Evolutionary conservation across 176 grass and related monocot genomes (phyloP), one percentile per base, ranked within the genome.

Genomic region (Triticum turgidum): DNA sequence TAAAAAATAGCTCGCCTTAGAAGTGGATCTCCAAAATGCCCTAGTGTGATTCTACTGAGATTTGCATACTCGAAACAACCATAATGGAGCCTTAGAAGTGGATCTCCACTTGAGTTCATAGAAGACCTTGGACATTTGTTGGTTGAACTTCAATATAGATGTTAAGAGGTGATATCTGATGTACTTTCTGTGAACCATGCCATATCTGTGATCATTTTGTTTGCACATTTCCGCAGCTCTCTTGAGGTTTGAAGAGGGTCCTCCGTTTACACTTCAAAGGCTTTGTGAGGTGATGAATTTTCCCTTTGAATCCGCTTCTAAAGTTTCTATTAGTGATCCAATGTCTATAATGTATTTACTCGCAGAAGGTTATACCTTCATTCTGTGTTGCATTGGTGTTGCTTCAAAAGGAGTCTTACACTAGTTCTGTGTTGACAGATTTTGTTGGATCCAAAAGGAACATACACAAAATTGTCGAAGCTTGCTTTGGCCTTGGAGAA

Each of bases 241-340:
- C 11, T 51, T 87, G 76, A 93, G 85, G 85, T 99, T 99, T 91
- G 88, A 87, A 80, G 94, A 99, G 78, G 94, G 97, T 47, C 97
- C 97, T 85, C 97, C 97, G 69, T 99, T 99, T 84, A 99, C 97
- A 34, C 73, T 99, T 54, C 94, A 99, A 90, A 99, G 97, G 81
- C 83, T 99, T 73, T 99, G 97, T 87, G 97, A 99, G 92, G 97
- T 99, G 78, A 79, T 61, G 63, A 81, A 10, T 71, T 83, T 58
- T 63, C 62, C 67, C 49, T 74, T 87, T 61, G 17, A 30, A 30
- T 41, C 33, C 51, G 3, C 11, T 90, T 85, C 29, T 56, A 83
- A 73, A 87, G 35, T 63, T 65, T 81, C 17, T 79, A 11, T 33
- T 68, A 12, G 27, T 22, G 41, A 70, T 84, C 8, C 9, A 33